Evolutionary conservation across 139 green algal genomes (phyloP).

Genomic region (Chlorella ohadii): DNA sequence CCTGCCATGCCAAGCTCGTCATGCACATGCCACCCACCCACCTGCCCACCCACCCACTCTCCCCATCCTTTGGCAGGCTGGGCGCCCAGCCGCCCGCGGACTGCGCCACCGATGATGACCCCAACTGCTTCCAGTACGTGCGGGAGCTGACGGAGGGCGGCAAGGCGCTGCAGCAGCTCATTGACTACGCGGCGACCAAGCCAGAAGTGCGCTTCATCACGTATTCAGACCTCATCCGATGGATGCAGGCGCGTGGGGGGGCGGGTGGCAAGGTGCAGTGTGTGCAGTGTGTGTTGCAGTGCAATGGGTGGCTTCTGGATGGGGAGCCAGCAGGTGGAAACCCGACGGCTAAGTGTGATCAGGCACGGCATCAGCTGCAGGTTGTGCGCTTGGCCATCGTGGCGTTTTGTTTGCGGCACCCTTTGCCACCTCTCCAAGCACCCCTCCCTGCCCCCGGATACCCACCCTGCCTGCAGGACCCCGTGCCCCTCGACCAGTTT

Average conservation of each 20-base stretch:
- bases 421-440: neutral
- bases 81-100: neutral
- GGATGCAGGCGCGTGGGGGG: slow-evolving; percentile 13
- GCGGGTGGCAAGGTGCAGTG: neutral
- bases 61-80: neutral
- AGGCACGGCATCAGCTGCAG: neutral
- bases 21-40: neutral
- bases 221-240: slow-evolving; percentile 12
- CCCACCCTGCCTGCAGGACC: neutral
- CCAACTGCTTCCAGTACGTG: slow-evolving; percentile 6
- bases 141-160: neutral
- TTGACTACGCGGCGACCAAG: slow-evolving; percentile 8
- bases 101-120: slow-evolving; percentile 6
- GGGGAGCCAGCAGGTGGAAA: too few species aligned
- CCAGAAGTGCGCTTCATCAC: slow-evolving; percentile 13
- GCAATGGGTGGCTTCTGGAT: neutral
- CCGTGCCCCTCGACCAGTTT: neutral
- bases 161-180: neutral
- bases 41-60: neutral
- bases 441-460: neutral
- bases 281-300: neutral
- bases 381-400: neutral
- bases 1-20: neutral
- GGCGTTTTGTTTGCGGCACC: neutral
- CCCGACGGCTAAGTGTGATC: too few species aligned